These are phyloP conservation scores for Phalaenopsis equestris DNA, from an alignment of 106 monocot genomes.

Conservation along the genomic window DNA sequence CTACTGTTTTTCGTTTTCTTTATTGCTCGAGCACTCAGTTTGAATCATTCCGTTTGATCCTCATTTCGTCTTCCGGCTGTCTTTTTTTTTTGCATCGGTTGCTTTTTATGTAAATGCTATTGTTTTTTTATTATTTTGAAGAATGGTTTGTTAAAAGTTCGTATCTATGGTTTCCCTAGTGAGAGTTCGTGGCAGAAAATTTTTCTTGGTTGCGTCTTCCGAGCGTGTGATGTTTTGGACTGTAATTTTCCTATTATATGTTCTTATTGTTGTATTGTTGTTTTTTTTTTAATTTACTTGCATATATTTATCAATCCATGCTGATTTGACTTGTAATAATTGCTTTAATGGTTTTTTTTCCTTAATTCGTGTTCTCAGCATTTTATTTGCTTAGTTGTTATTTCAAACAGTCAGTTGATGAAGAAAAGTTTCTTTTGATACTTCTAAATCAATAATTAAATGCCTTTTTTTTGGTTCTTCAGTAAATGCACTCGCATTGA, in stretches of 20 bases:
- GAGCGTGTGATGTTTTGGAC: background rate
- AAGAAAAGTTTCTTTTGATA: background rate
- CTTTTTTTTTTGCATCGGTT: background rate
- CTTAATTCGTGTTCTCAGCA: no score
- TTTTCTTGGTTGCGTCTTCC: background rate
- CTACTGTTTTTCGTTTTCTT: background rate
- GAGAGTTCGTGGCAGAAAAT: background rate
- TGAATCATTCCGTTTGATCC: slow-evolving; percentile 4
- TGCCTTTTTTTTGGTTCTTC: slow-evolving; percentile 10
- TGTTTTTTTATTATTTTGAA: background rate
- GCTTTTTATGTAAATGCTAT: background rate
- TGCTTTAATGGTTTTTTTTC: background rate
- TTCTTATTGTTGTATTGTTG: background rate
- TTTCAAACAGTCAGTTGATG: background rate
- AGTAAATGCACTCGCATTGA: slow-evolving; percentile 99
- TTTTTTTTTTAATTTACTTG: background rate
- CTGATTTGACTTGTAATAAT: background rate
- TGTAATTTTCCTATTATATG: background rate
- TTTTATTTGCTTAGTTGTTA: background rate
- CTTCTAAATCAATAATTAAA: background rate
- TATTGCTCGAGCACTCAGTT: background rate
- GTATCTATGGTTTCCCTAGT: background rate
- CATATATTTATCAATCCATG: background rate
- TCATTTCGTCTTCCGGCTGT: background rate
- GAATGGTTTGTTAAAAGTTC: background rate